Evolutionary conservation across 2,329 filamentous ascomycete species (phyloP), one percentile per base, ranked within the genome.

Genomic region (Ambrosiella xylebori): DNA sequence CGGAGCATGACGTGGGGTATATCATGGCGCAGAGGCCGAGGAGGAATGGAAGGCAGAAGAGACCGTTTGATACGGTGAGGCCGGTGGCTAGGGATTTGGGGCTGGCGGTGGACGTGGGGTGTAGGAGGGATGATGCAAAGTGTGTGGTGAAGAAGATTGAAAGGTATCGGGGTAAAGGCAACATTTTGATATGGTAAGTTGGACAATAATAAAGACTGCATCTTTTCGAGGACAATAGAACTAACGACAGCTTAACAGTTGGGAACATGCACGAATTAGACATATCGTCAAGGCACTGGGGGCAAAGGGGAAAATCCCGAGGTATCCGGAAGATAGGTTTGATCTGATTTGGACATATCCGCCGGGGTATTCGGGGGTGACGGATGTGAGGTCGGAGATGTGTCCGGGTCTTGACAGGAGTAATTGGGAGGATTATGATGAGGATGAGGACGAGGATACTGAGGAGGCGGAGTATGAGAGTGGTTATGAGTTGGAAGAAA

Each of bases 311-410:
- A 36, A 50, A n/a, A 71, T 74, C 0, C 73, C 74, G 1, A 64
- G 66, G 4, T 82, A 82, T 64, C 76, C 76, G 0, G 68, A 71
- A 61, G 70, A 74, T 59, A 66, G 69, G 1, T 82, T 70, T 56
- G 70, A 82, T 63, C 62, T 79, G 13, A 81, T 82, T 61, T 82
- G 79, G 79, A 78, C 74, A 0, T 71, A 77, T 62, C 76, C 76
- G 2, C 68, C 68, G 1, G 71, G 74, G 3, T 82, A 80, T 64
- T 66, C 63, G 1, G 61, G 66, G 13, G 74, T 82, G 54, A 73
- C 71, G 0, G 63, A 66, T 0, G 65, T 69, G 35, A 73, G 39
- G 3, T 60, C 56, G 8, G 58, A 60, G 13, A 54, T 39, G n/a
- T 60, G 58, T 12, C 58, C 58, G 19, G 54, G 54, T 54, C 40